A percentile compares a stretch with the other conserved stretches of the same genome.
Evolutionary conservation across 345 rosid genomes (phyloP).

Genomic region (Hibiscus tridactylites): DNA sequence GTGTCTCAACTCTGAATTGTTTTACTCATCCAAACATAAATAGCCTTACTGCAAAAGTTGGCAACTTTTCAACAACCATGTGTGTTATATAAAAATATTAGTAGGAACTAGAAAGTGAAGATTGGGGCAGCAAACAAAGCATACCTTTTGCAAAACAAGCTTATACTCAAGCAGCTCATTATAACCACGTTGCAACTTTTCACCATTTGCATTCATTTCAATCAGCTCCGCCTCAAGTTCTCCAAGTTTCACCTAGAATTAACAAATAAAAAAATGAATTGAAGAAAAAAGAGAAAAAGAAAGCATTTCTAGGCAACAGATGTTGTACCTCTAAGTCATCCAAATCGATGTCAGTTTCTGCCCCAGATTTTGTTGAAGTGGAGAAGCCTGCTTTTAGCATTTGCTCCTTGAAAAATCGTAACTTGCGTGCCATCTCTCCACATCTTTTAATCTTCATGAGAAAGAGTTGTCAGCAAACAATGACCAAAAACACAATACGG

Average conservation of each 20-base stretch:
- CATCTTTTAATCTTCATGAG: constrained; percentile 63
- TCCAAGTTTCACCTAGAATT: constrained; percentile 63
- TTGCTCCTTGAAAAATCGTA: constrained; percentile 83
- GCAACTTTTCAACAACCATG: background rate
- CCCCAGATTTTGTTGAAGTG: constrained; percentile 32
- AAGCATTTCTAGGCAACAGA: constrained; percentile 8
- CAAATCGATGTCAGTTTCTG: constrained; percentile 36
- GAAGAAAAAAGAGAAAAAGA: background rate
- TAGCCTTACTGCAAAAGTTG: background rate
- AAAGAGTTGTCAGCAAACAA: constrained; percentile 8
- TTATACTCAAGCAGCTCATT: constrained; percentile 80
- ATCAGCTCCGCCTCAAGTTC: constrained; percentile 92
- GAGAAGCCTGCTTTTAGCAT: constrained; percentile 68
- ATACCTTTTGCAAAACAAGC: constrained; percentile 82
- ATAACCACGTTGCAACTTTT: constrained; percentile 65
- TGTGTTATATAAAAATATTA: background rate
- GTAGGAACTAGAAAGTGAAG: background rate
- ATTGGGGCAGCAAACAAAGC: constrained; percentile 5
- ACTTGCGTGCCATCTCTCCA: constrained; percentile 90
- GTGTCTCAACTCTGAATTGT: background rate
- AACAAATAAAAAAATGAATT: background rate
- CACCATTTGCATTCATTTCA: constrained; percentile 85
- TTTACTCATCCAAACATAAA: background rate
- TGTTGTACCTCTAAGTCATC: constrained; percentile 70
- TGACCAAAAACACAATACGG: background rate